Evolutionary conservation across 768 basidiomycete genomes (phyloP).

Genomic region (Amanita molliuscula): DNA sequence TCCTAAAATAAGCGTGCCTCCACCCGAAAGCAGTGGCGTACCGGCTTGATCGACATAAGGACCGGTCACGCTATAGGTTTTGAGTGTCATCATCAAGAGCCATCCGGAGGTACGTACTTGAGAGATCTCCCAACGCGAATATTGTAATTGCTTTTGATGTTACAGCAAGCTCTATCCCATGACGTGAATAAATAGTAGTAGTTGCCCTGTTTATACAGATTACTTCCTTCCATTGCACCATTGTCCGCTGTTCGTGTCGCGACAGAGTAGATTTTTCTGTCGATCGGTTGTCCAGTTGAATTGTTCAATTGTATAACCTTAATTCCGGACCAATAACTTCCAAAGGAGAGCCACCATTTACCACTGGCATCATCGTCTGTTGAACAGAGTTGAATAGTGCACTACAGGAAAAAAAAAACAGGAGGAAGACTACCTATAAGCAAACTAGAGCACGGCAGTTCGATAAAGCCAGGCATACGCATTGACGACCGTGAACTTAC

Average conservation of each 20-base stretch:
- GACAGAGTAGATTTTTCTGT: constrained; percentile 28
- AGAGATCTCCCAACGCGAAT: constrained; percentile 45
- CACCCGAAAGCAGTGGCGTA: constrained; percentile 33
- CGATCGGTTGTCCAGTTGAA: constrained; percentile 31
- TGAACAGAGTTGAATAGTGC: too few relatives aligned
- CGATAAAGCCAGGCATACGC: too few relatives aligned
- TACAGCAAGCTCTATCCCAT: constrained; percentile 45
- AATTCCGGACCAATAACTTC: constrained; percentile 23
- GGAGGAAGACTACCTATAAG: neutral
- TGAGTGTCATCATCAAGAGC: neutral
- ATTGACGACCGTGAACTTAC: constrained; percentile 17
- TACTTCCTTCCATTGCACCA: constrained; percentile 41
- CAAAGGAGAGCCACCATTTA: too few relatives aligned
- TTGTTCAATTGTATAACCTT: constrained; percentile 29
- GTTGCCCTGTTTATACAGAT: constrained; percentile 30
- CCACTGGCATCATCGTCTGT: too few relatives aligned
- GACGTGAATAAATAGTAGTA: constrained; percentile 48
- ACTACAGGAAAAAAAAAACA: too few relatives aligned
- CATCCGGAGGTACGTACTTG: constrained; percentile 18
- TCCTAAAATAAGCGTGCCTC: constrained; percentile 40
- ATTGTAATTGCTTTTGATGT: constrained; percentile 45
- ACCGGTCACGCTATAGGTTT: constrained; percentile 18
- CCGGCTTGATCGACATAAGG: constrained; percentile 37
- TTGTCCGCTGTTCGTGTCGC: constrained; percentile 22
- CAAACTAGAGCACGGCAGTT: neutral